Conservation (phyloP, 225 moss, liverwort and hornwort genomes). For the Physcomitrellopsis africana region DNA sequence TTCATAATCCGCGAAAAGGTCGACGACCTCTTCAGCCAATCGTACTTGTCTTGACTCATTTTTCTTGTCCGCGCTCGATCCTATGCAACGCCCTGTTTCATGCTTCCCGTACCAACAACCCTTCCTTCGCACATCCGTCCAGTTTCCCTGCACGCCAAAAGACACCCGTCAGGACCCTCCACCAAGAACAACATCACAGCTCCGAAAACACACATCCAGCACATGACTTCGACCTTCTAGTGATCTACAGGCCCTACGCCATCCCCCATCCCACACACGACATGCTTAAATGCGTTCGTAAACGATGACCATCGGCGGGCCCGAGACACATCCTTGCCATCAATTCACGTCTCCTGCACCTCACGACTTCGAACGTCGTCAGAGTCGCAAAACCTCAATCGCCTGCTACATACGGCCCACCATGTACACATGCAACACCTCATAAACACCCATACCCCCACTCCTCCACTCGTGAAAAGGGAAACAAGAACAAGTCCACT, state of each 20-base stretch:
- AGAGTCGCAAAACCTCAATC: too few relatives aligned
- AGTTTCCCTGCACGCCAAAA: slow-evolving; percentile 11
- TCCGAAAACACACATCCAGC: background rate
- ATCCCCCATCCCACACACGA: too few relatives aligned
- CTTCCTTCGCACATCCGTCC: background rate
- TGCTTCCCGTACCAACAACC: background rate
- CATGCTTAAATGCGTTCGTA: too few relatives aligned
- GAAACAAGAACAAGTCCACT: too few relatives aligned
- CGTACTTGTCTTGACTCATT: slow-evolving; percentile 57
- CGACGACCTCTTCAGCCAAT: slow-evolving; percentile 77
- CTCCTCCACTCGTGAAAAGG: too few relatives aligned
- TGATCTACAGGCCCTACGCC: background rate
- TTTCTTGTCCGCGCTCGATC: background rate
- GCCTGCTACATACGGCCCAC: too few relatives aligned
- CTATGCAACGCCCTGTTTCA: slow-evolving; percentile 7
- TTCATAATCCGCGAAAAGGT: slow-evolving; percentile 86
- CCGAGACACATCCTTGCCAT: too few relatives aligned
- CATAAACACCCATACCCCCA: too few relatives aligned
- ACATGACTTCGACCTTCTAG: background rate
- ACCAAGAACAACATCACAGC: background rate
- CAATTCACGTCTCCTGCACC: too few relatives aligned
- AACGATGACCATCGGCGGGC: too few relatives aligned
- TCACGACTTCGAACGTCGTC: too few relatives aligned
- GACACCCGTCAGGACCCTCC: slow-evolving; percentile 4
- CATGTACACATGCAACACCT: too few relatives aligned